phyloP scores from a whole-genome alignment of 352 stramenopile species.

The Plasmopara viticola region DNA sequence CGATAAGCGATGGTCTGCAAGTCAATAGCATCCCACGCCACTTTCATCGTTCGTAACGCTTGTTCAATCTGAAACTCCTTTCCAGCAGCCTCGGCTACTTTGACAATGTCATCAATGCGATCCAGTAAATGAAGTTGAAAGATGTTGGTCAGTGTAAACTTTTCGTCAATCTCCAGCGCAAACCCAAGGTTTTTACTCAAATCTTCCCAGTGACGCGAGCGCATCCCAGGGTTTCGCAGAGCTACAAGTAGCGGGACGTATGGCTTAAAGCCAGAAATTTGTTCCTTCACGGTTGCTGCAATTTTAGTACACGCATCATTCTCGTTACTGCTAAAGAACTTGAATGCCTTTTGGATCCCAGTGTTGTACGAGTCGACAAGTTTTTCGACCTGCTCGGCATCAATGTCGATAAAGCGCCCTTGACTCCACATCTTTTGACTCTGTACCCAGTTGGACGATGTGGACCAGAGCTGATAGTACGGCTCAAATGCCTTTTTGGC shows the following conservation, averaged over 20 bases:
- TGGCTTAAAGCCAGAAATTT: slow-evolving; percentile 91
- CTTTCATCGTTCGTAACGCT: slow-evolving; percentile 90
- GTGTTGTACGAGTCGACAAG: slow-evolving; percentile 78
- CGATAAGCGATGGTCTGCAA: slow-evolving; percentile 87
- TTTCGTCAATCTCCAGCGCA: slow-evolving; percentile 85
- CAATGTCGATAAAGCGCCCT: slow-evolving; percentile 86
- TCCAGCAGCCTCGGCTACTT: slow-evolving; percentile 87
- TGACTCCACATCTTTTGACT: slow-evolving; percentile 90
- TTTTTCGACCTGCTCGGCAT: slow-evolving; percentile 90
- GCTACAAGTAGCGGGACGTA: slow-evolving; percentile 89
- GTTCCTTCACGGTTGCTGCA: slow-evolving; percentile 86
- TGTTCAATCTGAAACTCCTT: slow-evolving; percentile 95
- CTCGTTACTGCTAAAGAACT: slow-evolving; percentile 88
- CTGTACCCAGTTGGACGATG: slow-evolving; percentile 88
- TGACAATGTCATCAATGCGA: slow-evolving; percentile 88
- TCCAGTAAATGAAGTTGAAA: slow-evolving; percentile 81
- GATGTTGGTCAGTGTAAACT: slow-evolving; percentile 78
- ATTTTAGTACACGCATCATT: slow-evolving; percentile 86
- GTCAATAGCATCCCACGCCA: slow-evolving; percentile 86
- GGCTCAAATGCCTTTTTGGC: slow-evolving; percentile 93
- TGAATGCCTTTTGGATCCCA: slow-evolving; percentile 88
- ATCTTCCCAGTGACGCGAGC: slow-evolving; percentile 90
- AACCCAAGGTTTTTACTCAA: slow-evolving; percentile 75
- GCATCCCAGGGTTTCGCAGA: slow-evolving; percentile 91
- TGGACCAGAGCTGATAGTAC: slow-evolving; percentile 91